Evolutionary conservation across 192 early-diverging fungal genomes (phyloP).

Genomic region (Glomus cerebriforme): DNA sequence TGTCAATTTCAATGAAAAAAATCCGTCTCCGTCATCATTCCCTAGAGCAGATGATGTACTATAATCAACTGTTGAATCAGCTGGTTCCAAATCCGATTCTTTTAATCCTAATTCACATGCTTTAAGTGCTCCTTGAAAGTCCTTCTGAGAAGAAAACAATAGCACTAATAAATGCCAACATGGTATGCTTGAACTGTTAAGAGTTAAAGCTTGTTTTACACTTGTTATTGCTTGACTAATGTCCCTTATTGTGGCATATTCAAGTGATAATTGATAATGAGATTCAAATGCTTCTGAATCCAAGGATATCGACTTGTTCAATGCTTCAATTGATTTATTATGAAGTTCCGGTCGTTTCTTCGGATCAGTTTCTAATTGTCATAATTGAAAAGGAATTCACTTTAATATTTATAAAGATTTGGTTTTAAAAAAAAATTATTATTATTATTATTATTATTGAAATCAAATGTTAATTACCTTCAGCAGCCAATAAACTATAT

Average conservation of each 20-base stretch:
- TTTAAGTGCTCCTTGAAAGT: constrained; percentile 62
- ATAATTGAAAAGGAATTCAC: not conserved
- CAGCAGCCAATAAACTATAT: constrained; percentile 42
- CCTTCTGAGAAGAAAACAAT: constrained; percentile 66
- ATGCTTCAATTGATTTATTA: constrained; percentile 54
- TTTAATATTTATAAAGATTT: no score
- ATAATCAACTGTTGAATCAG: constrained; percentile 30
- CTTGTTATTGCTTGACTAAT: constrained; percentile 55
- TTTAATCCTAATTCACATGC: constrained; percentile 64
- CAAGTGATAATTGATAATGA: constrained; percentile 68
- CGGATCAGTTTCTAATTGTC: constrained; percentile 55
- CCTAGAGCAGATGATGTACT: constrained; percentile 18
- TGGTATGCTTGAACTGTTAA: constrained; percentile 58
- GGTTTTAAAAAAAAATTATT: constrained; percentile 7
- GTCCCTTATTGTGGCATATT: constrained; percentile 69
- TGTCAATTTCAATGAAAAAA: constrained; percentile 64
- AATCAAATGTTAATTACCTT: constrained; percentile 38
- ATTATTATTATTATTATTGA: not conserved
- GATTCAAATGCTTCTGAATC: constrained; percentile 56
- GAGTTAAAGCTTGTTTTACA: constrained; percentile 54
- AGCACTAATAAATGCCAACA: constrained; percentile 79
- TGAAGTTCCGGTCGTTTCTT: constrained; percentile 64
- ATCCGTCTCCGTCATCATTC: constrained; percentile 59
- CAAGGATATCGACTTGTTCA: constrained; percentile 54
- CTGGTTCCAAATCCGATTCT: constrained; percentile 55